phyloP scores from a whole-genome alignment of 1,284 basidiomycete species.

The Ustilago lituana region DNA sequence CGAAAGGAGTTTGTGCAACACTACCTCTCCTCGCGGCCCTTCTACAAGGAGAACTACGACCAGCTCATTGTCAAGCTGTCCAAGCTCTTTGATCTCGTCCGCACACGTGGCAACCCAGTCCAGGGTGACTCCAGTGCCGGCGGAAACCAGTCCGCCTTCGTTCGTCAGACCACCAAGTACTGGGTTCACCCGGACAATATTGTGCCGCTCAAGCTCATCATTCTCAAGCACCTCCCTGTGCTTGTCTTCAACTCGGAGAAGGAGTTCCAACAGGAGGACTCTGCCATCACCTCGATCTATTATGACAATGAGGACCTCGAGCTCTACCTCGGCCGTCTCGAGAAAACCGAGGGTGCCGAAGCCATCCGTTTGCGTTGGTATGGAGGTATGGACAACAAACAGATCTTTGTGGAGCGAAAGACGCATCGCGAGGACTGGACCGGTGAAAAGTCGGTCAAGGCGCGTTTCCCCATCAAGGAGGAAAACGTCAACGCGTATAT shows the following conservation, averaged over 20 bases:
- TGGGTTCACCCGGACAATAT: conserved; percentile 85
- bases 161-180: conserved; percentile 97
- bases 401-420: conserved; percentile 98
- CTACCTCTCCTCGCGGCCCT: conserved; percentile 92
- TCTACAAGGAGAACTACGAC: conserved; percentile 83
- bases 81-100: conserved; percentile 92
- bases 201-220: conserved; percentile 93
- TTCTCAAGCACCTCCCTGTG: conserved; percentile 80
- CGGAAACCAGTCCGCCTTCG: conserved; percentile 94
- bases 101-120: conserved; percentile 92
- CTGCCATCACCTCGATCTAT: conserved; percentile 85
- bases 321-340: conserved; percentile 94
- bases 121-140: conserved; percentile 93
- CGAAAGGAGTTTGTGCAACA: conserved; percentile 79
- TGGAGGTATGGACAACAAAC: conserved; percentile 79
- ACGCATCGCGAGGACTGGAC: conserved; percentile 99
- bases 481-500: conserved; percentile 92
- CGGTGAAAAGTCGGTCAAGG: conserved; percentile 98
- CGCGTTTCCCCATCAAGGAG: conserved; percentile 96
- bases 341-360: conserved; percentile 98
- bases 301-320: conserved; percentile 96
- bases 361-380: conserved; percentile 97
- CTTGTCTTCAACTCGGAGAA: conserved; percentile 94
- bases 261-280: conserved; percentile 87
- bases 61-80: conserved; percentile 96